These are phyloP conservation scores for Suillus weaverae DNA, from an alignment of 768 basidiomycete species.

Conservation along the genomic window DNA sequence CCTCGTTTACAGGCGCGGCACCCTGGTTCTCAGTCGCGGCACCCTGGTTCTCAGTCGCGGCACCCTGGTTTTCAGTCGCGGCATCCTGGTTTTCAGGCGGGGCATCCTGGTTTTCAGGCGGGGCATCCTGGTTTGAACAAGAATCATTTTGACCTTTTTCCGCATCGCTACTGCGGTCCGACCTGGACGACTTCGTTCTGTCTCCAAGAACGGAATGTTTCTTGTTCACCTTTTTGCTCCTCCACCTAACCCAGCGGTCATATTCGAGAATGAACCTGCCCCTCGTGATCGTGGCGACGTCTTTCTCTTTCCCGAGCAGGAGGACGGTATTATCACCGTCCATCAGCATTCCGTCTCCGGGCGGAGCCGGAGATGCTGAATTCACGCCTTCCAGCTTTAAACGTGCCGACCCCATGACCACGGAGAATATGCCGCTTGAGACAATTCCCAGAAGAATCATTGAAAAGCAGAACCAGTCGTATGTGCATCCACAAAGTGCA, in stretches of 20 bases:
- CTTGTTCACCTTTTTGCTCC: not conserved
- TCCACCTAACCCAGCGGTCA: not conserved
- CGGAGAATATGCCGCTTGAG: conserved; percentile 19
- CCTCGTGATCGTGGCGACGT: conserved; percentile 16
- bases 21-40: too few relatives aligned
- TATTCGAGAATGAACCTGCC: conserved; percentile 27
- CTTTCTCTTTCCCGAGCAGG: conserved; percentile 14
- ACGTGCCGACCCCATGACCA: conserved; percentile 15
- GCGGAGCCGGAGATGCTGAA: conserved; percentile 26
- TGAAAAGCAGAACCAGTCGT: conserved; percentile 21
- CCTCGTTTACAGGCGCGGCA: too few relatives aligned
- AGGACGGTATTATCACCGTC: conserved; percentile 14
- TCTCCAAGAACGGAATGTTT: not conserved
- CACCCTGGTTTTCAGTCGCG: too few relatives aligned
- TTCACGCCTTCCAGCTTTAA: conserved; percentile 1
- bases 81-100: too few relatives aligned
- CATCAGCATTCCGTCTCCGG: conserved; percentile 29
- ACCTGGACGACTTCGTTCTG: not conserved
- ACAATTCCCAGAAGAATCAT: conserved; percentile 24
- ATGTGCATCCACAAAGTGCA: conserved; percentile 12
- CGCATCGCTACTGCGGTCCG: conserved; percentile 8
- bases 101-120: too few relatives aligned
- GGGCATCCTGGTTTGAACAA: too few relatives aligned
- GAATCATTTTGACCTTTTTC: not conserved
- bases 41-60: too few relatives aligned